phyloP scores from a whole-genome alignment of 306 rosid genomes.

The Senna siamea region DNA sequence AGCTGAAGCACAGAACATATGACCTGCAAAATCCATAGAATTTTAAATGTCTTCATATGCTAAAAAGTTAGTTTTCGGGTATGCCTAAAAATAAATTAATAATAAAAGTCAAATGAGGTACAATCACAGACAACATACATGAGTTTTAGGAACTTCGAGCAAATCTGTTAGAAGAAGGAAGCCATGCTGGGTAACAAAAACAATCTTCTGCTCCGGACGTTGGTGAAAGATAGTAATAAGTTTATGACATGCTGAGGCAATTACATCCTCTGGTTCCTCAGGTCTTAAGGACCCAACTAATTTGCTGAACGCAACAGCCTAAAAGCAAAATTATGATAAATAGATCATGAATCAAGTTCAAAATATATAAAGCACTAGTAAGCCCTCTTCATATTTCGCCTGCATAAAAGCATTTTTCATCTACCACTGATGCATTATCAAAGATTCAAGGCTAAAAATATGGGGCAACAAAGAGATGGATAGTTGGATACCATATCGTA shows the following conservation, averaged over 20 bases:
- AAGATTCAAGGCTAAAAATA: too few species aligned
- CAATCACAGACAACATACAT: conserved; percentile 56
- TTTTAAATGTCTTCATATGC: conserved; percentile 9
- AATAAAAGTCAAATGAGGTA: conserved; percentile 20
- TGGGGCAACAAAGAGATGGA: too few species aligned
- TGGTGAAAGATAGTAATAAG: conserved; percentile 79
- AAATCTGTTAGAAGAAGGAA: conserved; percentile 86
- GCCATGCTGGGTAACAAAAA: conserved; percentile 91
- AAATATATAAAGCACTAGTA: conserved; percentile 24
- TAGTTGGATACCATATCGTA: too few species aligned
- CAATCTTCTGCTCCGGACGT: conserved; percentile 93
- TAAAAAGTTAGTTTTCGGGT: too few species aligned
- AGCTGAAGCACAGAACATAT: conserved; percentile 97
- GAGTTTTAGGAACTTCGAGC: conserved; percentile 88
- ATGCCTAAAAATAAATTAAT: neutral
- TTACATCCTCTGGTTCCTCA: conserved; percentile 86
- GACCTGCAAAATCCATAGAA: conserved; percentile 60
- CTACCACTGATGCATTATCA: too few species aligned
- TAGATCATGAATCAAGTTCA: conserved; percentile 37
- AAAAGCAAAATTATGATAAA: conserved; percentile 33
- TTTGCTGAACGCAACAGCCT: conserved; percentile 97
- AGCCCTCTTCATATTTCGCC: too few species aligned
- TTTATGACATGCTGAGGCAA: conserved; percentile 88
- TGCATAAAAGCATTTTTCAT: too few species aligned
- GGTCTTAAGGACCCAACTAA: conserved; percentile 80